Conservation (phyloP, 805 yeast genomes). For the Ogataea ganodermae region DNA sequence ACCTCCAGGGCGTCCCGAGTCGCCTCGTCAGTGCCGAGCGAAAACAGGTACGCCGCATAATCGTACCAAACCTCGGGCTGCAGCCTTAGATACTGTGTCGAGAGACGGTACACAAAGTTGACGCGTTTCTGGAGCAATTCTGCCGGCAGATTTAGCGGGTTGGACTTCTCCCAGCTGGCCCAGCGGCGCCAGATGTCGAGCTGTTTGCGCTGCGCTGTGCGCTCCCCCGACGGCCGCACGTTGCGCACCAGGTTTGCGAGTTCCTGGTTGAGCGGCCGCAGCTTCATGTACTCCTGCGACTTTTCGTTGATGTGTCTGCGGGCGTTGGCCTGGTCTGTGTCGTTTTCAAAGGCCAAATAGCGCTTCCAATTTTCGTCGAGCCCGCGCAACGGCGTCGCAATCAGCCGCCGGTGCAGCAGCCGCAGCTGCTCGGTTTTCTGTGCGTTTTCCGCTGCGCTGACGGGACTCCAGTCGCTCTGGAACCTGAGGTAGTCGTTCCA, state of each 20-base stretch:
- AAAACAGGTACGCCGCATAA: constrained; percentile 35
- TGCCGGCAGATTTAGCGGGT: constrained; percentile 62
- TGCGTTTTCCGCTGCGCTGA: constrained; percentile 80
- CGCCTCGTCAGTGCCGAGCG: constrained; percentile 15
- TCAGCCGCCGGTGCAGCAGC: constrained; percentile 65
- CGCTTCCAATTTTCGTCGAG: constrained; percentile 77
- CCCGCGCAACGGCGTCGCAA: constrained; percentile 73
- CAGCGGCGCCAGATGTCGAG: constrained; percentile 65
- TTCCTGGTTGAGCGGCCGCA: constrained; percentile 75
- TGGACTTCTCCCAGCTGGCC: constrained; percentile 77
- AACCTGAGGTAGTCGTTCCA: constrained; percentile 87
- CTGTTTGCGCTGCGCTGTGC: constrained; percentile 39
- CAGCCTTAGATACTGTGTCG: constrained; percentile 60
- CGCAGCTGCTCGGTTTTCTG: constrained; percentile 77
- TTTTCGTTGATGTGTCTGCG: constrained; percentile 81
- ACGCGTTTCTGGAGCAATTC: constrained; percentile 57
- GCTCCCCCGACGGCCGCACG: constrained; percentile 19
- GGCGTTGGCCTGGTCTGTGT: constrained; percentile 71
- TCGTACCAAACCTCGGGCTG: constrained; percentile 80
- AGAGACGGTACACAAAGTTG: constrained; percentile 70
- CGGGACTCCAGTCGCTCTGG: constrained; percentile 75
- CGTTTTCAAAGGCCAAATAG: constrained; percentile 86
- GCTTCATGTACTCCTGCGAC: constrained; percentile 83
- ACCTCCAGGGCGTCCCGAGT: constrained; percentile 39
- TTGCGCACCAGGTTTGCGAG: constrained; percentile 55